Percentiles rank a stretch among this genome's conserved stretches.
These are phyloP conservation scores for Ogataea thermomethanolica DNA, from an alignment of 805 yeast genomes.

Conservation along the genomic window DNA sequence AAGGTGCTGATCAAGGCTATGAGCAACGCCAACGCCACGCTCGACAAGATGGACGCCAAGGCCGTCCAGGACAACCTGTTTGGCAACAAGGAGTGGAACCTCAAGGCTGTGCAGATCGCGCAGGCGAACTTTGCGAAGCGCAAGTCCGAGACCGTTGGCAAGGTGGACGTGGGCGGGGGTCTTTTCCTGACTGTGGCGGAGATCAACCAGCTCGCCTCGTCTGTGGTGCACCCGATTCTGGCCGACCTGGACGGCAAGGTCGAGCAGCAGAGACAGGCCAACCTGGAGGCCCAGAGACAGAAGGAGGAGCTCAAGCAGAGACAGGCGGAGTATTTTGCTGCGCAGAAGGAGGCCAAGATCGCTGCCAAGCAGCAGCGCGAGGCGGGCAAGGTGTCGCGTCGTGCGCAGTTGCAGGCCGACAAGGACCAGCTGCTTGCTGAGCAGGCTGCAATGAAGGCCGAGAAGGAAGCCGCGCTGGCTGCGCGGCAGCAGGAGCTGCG, in stretches of 20 bases:
- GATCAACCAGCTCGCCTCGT: conserved; percentile 73
- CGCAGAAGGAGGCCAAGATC: conserved; percentile 37
- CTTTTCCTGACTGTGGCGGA: conserved; percentile 70
- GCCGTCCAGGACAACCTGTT: conserved; percentile 25
- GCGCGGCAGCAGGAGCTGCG: conserved; percentile 42
- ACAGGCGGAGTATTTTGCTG: conserved; percentile 35
- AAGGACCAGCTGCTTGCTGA: conserved; percentile 45
- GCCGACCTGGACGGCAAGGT: conserved; percentile 71
- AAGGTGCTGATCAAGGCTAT: conserved; percentile 51
- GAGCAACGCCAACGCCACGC: conserved; percentile 41
- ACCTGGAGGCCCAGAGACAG: conserved; percentile 39
- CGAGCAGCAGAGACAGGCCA: conserved; percentile 58
- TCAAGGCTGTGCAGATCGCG: conserved; percentile 74
- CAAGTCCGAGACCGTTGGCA: conserved; percentile 40
- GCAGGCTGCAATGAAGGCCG: conserved; percentile 41
- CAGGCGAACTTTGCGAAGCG: conserved; percentile 63
- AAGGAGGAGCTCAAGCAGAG: conserved; percentile 41
- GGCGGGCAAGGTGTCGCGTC: conserved; percentile 35
- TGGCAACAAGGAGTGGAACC: conserved; percentile 42
- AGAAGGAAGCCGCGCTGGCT: conserved; percentile 37
- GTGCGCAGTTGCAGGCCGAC: conserved; percentile 46
- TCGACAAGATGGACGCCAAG: conserved; percentile 26
- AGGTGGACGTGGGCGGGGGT: conserved; percentile 86
- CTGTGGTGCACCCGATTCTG: conserved; percentile 79
- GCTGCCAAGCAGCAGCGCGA: conserved; percentile 35